Conservation (phyloP, 805 yeast genomes). For the Saccharomyces kudriavzevii region DNA sequence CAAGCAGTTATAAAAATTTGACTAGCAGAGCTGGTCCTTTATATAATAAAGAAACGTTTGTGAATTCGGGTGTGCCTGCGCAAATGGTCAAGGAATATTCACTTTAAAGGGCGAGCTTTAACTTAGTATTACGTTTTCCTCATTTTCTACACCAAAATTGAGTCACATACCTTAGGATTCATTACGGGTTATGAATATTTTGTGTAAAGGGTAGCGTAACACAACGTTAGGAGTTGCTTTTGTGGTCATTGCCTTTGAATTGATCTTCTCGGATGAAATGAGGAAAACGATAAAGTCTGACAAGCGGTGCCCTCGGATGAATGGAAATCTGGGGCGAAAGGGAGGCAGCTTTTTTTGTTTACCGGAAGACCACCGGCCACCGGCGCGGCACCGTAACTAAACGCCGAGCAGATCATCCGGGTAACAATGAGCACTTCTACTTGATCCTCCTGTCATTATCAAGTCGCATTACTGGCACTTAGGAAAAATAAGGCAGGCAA, state of each 20-base stretch:
- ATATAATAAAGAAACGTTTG: neutral
- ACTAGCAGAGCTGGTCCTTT: neutral
- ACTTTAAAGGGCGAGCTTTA: neutral
- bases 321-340: neutral
- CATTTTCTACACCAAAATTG: neutral
- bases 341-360: neutral
- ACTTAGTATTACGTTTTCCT: neutral
- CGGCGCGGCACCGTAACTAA: no score
- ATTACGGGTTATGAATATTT: neutral
- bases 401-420: neutral
- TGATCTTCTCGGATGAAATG: neutral
- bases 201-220: neutral
- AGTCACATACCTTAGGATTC: neutral
- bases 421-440: neutral
- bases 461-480: no score
- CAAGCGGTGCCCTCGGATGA: constrained; percentile 3
- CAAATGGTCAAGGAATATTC: no score
- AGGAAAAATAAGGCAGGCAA: no score
- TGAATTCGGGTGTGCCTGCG: neutral
- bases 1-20: neutral
- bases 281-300: neutral
- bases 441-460: no score
- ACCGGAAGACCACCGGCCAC: neutral
- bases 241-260: neutral
- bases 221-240: neutral